Conservation (phyloP, 176 grass and related monocot species). For the Areca catechu region DNA sequence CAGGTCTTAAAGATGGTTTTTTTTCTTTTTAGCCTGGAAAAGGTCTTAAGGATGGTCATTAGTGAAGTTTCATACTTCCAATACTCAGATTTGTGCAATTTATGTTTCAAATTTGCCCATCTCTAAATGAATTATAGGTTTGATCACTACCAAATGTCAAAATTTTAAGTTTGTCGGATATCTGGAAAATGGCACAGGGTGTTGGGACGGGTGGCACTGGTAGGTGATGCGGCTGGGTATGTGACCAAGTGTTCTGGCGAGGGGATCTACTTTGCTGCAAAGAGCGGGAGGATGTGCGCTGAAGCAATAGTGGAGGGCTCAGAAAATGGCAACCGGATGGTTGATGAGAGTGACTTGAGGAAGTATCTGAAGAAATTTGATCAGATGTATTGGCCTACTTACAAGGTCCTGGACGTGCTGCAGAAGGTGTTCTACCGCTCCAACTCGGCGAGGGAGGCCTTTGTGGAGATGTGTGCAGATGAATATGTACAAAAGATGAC, state of each 20-base stretch:
- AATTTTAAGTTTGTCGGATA: too few relatives aligned
- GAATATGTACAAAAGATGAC: conserved; percentile 99
- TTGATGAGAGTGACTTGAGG: conserved; percentile 87
- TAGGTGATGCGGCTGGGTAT: conserved; percentile 90
- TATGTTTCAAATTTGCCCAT: too few relatives aligned
- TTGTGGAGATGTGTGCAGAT: conserved; percentile 98
- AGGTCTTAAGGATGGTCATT: too few relatives aligned
- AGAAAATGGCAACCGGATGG: conserved; percentile 60
- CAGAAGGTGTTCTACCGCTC: conserved; percentile 99
- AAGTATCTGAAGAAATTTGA: conserved; percentile 94
- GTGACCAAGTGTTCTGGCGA: conserved; percentile 97
- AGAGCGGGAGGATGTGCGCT: conserved; percentile 88
- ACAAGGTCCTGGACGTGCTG: conserved; percentile 97
- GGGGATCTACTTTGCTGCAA: conserved; percentile 97
- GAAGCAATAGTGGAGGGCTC: conserved; percentile 86
- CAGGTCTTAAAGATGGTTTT: too few relatives aligned
- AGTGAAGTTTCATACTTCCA: too few relatives aligned
- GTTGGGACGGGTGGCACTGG: conserved; percentile 48
- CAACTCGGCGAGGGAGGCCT: conserved; percentile 80
- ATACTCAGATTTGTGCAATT: too few relatives aligned
- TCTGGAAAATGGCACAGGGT: conserved; percentile 31
- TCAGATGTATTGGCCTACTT: conserved; percentile 89
- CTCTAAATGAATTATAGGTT: too few relatives aligned
- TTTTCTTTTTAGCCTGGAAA: too few relatives aligned
- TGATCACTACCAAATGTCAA: too few relatives aligned